Base-by-base conservation (phyloP, 495 filamentous ascomycete genomes). In the Parachaetomium inaequale region DNA sequence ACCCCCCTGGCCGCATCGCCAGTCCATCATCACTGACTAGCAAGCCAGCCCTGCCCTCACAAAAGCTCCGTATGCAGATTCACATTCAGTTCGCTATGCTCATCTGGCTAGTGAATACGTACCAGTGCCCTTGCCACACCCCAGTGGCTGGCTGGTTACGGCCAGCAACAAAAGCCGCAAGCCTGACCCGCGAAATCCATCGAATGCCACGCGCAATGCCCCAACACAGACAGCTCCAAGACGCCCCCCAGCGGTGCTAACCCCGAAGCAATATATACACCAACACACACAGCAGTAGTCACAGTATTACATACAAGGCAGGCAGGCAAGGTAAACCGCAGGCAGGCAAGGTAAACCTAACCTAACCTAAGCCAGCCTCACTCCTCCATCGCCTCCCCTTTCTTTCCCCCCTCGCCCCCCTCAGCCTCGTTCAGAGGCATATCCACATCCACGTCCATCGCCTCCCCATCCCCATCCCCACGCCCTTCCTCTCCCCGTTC, bases 401-500 rank as follows among this genome's bases (percentile, higher is more conserved):
- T 42, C 42, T 10, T 36, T 19, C 73, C 71, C 36, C 58, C 21
- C 14, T 42, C 34, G 19, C 1, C 55, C 55, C 38, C 26, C 36
- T n/a, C 46, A 31, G 8, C 54, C 29, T 7, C 31, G 0, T 47
- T 28, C 28, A n/a, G 12, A 17, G 40, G 12, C 29, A 12, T 43
- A 40, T 40, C 38, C 26, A 25, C 28, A 51, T 31, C 47, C 47
- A 17, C 38, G 0, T 38, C 53, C 21, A 36, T 32, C 29, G 72
- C 73, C 40, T 62, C 55, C 57, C 69, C 70, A 12, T 47, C 55
- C 26, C 26, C 58, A 38, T 31, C 59, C 59, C 26, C 46, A 32
- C 17, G 38, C 12, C 42, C 56, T 7, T 15, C 38, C 29, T 38
- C 56, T 7, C 38, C 55, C 29, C 72, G 70, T 31, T 59, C 56